A percentile compares a stretch with the other conserved stretches of the same genome.
These are phyloP conservation scores for Perilla frutescens DNA, from an alignment of 257 asterid species.

Conservation along the genomic window DNA sequence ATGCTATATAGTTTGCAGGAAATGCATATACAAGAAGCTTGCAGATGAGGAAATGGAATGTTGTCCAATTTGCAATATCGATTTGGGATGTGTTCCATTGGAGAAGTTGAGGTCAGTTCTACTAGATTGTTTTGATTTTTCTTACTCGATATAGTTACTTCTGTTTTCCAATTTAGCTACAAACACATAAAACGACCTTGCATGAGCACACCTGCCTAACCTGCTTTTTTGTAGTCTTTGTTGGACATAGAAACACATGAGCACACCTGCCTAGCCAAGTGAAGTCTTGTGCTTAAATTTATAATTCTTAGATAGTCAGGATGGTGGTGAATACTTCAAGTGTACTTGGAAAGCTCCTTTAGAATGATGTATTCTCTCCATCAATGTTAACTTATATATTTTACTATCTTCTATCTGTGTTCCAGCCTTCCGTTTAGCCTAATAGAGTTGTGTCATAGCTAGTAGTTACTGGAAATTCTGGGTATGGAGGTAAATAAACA, in stretches of 20 bases:
- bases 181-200: not conserved
- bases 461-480: conserved; percentile 17
- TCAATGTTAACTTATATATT: not conserved
- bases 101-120: conserved; percentile 66
- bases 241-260: conserved; percentile 21
- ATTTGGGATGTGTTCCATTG: conserved; percentile 64
- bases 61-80: conserved; percentile 61
- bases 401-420: conserved; percentile 6
- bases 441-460: not conserved
- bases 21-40: conserved; percentile 61
- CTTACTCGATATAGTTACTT: not conserved
- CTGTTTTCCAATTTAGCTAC: not conserved
- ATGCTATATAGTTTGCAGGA: conserved; percentile 57
- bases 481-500: conserved; percentile 8
- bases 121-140: conserved; percentile 9
- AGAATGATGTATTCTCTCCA: not conserved
- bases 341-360: not conserved
- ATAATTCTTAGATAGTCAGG: conserved; percentile 21
- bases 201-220: conserved; percentile 9
- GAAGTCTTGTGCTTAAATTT: conserved; percentile 2
- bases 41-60: conserved; percentile 47
- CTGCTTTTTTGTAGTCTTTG: conserved; percentile 11
- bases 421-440: not conserved
- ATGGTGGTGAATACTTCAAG: not conserved
- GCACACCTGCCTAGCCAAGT: too few relatives aligned